Evolutionary conservation across 2,329 filamentous ascomycete genomes (phyloP).

Genomic region (Venturiaceae sp.): DNA sequence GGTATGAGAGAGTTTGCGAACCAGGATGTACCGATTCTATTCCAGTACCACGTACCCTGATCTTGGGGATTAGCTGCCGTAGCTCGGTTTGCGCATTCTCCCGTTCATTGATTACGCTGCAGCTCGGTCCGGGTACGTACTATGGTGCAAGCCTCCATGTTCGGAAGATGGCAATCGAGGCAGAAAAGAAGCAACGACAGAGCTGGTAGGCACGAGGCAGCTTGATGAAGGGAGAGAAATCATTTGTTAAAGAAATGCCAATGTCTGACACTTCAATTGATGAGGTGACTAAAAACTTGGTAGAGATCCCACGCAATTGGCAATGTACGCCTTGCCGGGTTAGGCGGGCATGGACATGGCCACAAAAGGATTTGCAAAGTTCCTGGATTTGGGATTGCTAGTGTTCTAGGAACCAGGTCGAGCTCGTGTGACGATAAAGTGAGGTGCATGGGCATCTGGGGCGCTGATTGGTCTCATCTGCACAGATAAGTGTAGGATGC

Average conservation of each 20-base stretch:
- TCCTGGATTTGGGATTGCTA: neutral
- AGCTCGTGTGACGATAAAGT: neutral
- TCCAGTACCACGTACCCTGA: too few species aligned
- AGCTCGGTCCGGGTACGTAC: neutral
- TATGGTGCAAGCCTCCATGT: neutral
- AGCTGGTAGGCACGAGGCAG: too few species aligned
- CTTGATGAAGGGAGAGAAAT: too few species aligned
- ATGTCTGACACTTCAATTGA: neutral
- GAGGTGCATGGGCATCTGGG: neutral
- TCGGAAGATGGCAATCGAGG: too few species aligned
- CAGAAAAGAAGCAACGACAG: too few species aligned
- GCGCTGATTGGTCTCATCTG: neutral
- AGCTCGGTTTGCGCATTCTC: neutral
- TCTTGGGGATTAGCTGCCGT: neutral
- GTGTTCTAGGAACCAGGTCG: neutral
- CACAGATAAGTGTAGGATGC: too few species aligned
- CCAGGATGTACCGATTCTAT: too few species aligned
- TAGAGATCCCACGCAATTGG: neutral
- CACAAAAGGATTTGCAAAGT: neutral
- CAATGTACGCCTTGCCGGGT: neutral
- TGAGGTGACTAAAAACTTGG: too few species aligned
- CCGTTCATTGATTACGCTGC: neutral
- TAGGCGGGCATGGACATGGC: neutral
- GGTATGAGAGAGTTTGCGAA: too few species aligned
- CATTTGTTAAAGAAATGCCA: neutral